Evolutionary conservation across 768 basidiomycete genomes (phyloP).

Genomic region (Tylopilus subfusipes): DNA sequence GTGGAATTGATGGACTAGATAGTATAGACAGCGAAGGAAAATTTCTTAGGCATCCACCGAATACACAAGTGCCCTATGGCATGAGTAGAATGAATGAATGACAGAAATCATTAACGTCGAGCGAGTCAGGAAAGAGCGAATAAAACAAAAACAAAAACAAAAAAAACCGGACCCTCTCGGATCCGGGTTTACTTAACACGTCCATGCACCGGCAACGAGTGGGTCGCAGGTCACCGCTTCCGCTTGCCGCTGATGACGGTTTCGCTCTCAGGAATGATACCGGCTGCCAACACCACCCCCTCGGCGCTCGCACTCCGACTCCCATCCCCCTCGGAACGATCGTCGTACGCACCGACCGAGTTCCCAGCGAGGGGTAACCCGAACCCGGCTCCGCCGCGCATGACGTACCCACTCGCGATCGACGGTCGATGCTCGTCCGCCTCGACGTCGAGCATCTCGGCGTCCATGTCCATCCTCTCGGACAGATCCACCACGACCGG

Average conservation of each 20-base stretch:
- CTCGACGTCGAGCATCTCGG: conserved; percentile 30
- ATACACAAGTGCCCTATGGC: conserved; percentile 14
- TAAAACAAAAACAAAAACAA: neutral
- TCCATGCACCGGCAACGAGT: neutral
- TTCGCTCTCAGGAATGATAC: neutral
- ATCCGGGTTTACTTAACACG: neutral
- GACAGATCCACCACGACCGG: conserved; percentile 7
- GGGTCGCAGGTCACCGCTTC: conserved; percentile 23
- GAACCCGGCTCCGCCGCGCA: conserved; percentile 18
- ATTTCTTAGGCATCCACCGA: neutral
- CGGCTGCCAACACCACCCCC: neutral
- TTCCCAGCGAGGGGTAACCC: conserved; percentile 16
- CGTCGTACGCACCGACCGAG: conserved; percentile 11
- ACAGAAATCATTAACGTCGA: neutral
- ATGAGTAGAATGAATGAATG: neutral
- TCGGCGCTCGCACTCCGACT: conserved; percentile 21
- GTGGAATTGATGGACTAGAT: conserved; percentile 3
- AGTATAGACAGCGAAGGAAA: neutral
- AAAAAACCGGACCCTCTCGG: neutral
- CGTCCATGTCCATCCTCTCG: conserved; percentile 19
- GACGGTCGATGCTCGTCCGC: conserved; percentile 3
- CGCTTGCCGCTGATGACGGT: conserved; percentile 23
- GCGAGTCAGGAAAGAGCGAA: neutral
- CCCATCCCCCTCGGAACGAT: conserved; percentile 21
- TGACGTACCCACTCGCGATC: neutral